Evolutionary conservation across 345 rosid species (phyloP).

Genomic region (Arabis hirsuta): DNA sequence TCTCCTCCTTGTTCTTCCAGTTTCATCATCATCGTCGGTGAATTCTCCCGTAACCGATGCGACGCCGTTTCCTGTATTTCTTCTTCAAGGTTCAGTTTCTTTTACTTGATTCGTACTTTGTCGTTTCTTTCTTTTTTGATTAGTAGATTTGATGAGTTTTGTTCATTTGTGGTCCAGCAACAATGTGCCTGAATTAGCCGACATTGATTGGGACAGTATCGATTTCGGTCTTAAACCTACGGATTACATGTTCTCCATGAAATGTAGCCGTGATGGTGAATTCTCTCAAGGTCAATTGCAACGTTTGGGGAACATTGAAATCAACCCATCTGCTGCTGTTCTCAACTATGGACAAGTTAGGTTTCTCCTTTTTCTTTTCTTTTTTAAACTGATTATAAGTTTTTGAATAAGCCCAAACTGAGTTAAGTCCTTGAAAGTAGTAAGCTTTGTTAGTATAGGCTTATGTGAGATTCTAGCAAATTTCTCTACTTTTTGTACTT

Average conservation of each 20-base stretch:
- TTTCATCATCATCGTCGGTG: background rate
- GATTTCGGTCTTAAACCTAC: slow-evolving; percentile 67
- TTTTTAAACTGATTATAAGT: background rate
- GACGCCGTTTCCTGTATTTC: slow-evolving; percentile 50
- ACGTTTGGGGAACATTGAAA: slow-evolving; percentile 74
- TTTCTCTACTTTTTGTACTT: too few relatives aligned
- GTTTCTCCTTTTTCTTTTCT: background rate
- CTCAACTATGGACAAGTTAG: slow-evolving; percentile 88
- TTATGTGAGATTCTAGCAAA: too few relatives aligned
- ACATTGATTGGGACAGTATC: slow-evolving; percentile 79
- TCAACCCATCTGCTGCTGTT: slow-evolving; percentile 79
- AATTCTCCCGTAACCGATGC: slow-evolving; percentile 34
- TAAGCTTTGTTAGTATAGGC: background rate
- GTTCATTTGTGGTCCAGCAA: slow-evolving; percentile 34
- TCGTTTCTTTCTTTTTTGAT: background rate
- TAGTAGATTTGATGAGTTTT: background rate
- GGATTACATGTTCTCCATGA: slow-evolving; percentile 81
- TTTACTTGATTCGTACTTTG: background rate
- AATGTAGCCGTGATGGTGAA: slow-evolving; percentile 53
- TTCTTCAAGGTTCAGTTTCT: slow-evolving; percentile 43
- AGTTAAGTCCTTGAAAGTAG: background rate
- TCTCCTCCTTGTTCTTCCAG: slow-evolving; percentile 20
- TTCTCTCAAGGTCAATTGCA: slow-evolving; percentile 63
- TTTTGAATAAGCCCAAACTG: too few relatives aligned
- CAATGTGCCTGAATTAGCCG: slow-evolving; percentile 52